Evolutionary conservation across 805 yeast species (phyloP), one percentile per base, ranked within the genome.

Genomic region (Zygotorulaspora danielsina): DNA sequence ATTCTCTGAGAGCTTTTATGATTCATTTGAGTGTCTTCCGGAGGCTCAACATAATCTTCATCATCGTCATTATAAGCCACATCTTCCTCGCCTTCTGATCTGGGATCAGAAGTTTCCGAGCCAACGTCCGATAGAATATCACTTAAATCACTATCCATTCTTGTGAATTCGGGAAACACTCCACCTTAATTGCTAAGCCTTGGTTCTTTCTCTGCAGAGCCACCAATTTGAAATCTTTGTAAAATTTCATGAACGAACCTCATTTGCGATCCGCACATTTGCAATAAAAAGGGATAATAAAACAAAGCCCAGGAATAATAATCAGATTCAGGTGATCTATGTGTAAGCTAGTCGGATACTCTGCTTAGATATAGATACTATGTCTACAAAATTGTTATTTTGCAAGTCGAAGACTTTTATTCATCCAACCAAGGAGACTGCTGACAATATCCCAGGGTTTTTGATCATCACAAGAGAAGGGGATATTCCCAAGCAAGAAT

Each of bases 371-470:
- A 11, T 32, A 32, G 17, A 17, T 4, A 21, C 6, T 15, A 39
- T 39, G 43, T 25, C 39, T 12, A 30, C 55, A 6, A 46, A 55
- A 32, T 48, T 70, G 9, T 16, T 66, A 2, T 67, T 67, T 40
- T 65, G 69, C 31, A 83, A 81, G 55, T 73, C 87, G 2, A 80
- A 83, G 56, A 93, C 84, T 5, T 88, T 78, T 59, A 73, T 89
- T 3, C 98, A 93, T 61, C 94, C 95, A 3, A 76, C 93, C 0
- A 68, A 75, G 9, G 72, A 79, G 15, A 73, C 85, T 19, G 70
- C 69, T 37, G 96, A 90, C 54, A 89, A 90, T 56, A 68, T 90
- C 15, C 63, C 83, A 0, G 98, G 98, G 2, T 86, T 74, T 52
- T 58, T 93, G 26, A 69, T 83, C 5, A 68, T 93, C 11, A 73